These are phyloP conservation scores for Choiromyces venosus DNA, from an alignment of 495 filamentous ascomycete species.

Conservation along the genomic window DNA sequence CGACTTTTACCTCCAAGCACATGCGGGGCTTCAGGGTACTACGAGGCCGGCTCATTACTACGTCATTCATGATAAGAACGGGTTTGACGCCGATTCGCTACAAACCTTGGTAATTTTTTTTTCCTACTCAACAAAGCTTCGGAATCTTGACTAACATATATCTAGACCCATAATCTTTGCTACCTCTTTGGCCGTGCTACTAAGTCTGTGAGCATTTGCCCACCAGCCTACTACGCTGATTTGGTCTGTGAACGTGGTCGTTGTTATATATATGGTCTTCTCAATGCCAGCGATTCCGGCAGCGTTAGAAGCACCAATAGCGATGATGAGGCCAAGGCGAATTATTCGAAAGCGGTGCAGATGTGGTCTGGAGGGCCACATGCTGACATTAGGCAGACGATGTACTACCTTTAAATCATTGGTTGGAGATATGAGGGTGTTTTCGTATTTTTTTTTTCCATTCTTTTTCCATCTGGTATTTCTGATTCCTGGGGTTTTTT, in stretches of 20 bases:
- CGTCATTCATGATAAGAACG: slow-evolving; percentile 64
- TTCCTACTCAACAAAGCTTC: slow-evolving; percentile 5
- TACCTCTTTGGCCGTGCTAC: slow-evolving; percentile 76
- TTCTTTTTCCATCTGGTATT: background rate
- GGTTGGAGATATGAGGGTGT: background rate
- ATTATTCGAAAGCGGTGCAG: slow-evolving; percentile 19
- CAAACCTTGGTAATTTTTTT: slow-evolving; percentile 32
- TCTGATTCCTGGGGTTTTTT: background rate
- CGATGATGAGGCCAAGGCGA: slow-evolving; percentile 22
- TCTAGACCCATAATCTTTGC: slow-evolving; percentile 65
- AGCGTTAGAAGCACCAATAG: slow-evolving; percentile 36
- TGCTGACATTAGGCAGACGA: slow-evolving; percentile 58
- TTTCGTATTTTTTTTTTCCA: background rate
- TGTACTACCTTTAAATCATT: slow-evolving; percentile 68
- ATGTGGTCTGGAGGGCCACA: slow-evolving; percentile 41
- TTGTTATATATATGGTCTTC: slow-evolving; percentile 57
- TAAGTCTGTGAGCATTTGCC: slow-evolving; percentile 70
- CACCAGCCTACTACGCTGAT: slow-evolving; percentile 80
- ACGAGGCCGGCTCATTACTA: slow-evolving; percentile 73
- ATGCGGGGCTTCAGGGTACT: slow-evolving; percentile 77
- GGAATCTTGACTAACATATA: background rate
- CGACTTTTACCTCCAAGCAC: slow-evolving; percentile 88
- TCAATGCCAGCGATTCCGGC: slow-evolving; percentile 47
- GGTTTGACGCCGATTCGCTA: slow-evolving; percentile 28
- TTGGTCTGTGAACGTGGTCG: slow-evolving; percentile 65